These are phyloP conservation scores for Cadophora gregata DNA, from an alignment of 2,329 filamentous ascomycete species.

Conservation along the genomic window DNA sequence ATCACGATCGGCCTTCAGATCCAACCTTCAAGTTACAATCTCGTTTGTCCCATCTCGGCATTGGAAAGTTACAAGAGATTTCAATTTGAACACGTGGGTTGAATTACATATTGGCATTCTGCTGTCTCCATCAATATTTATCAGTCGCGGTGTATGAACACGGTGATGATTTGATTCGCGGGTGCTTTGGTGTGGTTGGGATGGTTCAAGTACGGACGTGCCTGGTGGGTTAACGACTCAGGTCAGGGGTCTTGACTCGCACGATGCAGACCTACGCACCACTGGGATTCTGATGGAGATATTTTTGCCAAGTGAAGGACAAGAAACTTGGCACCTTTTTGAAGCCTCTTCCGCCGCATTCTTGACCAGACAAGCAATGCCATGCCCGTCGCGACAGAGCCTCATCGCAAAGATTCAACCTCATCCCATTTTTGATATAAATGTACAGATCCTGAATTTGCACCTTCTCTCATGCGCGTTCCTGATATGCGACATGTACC, in stretches of 20 bases:
- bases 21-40: too few relatives aligned
- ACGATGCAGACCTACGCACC: not conserved
- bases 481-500: too few relatives aligned
- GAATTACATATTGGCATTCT: too few relatives aligned
- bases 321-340: not conserved
- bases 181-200: not conserved
- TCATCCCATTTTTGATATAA: not conserved
- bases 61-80: too few relatives aligned
- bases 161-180: not conserved
- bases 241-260: not conserved
- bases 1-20: too few relatives aligned
- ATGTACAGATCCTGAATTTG: too few relatives aligned
- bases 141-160: not conserved
- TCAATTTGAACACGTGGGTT: too few relatives aligned
- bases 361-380: slow-evolving; percentile 13
- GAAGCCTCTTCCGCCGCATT: slow-evolving; percentile 4
- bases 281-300: not conserved
- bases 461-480: not conserved
- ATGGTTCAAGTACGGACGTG: too few relatives aligned
- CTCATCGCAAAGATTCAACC: not conserved
- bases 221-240: not conserved
- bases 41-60: too few relatives aligned
- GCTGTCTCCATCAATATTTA: too few relatives aligned
- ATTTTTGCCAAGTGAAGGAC: slow-evolving; percentile 3
- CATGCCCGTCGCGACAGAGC: slow-evolving; percentile 2